Evolutionary conservation across 805 yeast species (phyloP).

Genomic region (Kazachstania martiniae): DNA sequence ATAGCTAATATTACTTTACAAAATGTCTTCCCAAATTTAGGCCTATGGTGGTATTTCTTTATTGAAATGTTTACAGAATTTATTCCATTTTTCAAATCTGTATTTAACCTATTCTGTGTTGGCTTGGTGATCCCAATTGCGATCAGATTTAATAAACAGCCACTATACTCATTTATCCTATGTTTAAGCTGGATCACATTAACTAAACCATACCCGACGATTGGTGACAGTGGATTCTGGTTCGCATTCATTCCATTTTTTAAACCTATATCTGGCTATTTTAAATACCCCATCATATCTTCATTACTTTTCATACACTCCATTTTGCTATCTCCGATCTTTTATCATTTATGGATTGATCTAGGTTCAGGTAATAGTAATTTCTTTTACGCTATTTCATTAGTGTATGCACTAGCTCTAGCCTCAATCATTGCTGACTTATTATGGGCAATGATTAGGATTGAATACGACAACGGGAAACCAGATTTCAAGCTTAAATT

Average conservation of each 20-base stretch:
- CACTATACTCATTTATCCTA: slow-evolving; percentile 44
- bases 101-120: slow-evolving; percentile 67
- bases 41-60: slow-evolving; percentile 98
- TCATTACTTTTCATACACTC: slow-evolving; percentile 45
- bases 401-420: slow-evolving; percentile 65
- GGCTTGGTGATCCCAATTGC: slow-evolving; percentile 67
- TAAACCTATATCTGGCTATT: slow-evolving; percentile 35
- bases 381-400: slow-evolving; percentile 88
- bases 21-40: slow-evolving; percentile 80
- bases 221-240: slow-evolving; percentile 62
- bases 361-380: slow-evolving; percentile 93
- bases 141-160: slow-evolving; percentile 48
- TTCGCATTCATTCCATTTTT: slow-evolving; percentile 38
- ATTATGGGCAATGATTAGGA: slow-evolving; percentile 66
- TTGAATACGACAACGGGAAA: slow-evolving; percentile 47
- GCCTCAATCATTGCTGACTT: slow-evolving; percentile 62
- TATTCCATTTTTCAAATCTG: slow-evolving; percentile 68
- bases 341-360: slow-evolving; percentile 89
- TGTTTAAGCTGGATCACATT: slow-evolving; percentile 45
- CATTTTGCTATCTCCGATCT: slow-evolving; percentile 69
- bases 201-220: slow-evolving; percentile 76
- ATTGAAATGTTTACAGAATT: slow-evolving; percentile 90
- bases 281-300: slow-evolving; percentile 39
- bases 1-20: slow-evolving; percentile 47
- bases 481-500: slow-evolving; percentile 31